phyloP scores from a whole-genome alignment of 768 basidiomycete genomes.

The Boletus bicolor region DNA sequence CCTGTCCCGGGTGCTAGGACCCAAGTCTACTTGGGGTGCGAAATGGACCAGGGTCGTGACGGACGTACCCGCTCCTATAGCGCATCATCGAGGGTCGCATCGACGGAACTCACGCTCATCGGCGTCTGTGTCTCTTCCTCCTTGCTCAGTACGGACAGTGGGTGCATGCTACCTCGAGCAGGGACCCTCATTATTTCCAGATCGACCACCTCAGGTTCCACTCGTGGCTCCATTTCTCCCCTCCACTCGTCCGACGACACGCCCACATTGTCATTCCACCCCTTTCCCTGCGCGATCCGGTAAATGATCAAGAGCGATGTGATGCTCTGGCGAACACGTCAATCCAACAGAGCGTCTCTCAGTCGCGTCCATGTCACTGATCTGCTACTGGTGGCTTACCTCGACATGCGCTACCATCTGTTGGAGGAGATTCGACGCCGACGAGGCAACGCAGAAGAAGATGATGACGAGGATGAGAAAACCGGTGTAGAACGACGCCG shows the following conservation, averaged over 20 bases:
- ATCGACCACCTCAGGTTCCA: background rate
- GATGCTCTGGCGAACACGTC: constrained; percentile 8
- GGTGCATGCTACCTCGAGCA: background rate
- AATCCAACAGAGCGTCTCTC: background rate
- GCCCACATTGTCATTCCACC: constrained; percentile 3
- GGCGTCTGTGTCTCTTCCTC: background rate
- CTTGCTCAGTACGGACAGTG: background rate
- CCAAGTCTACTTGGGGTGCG: background rate
- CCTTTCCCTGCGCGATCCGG: constrained; percentile 18
- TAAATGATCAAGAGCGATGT: constrained; percentile 19
- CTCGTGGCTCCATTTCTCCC: constrained; percentile 1
- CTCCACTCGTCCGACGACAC: constrained; percentile 18
- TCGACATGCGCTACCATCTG: constrained; percentile 20
- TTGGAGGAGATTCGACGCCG: constrained; percentile 9
- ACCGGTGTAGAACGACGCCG: constrained; percentile 15
- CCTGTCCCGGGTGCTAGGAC: background rate
- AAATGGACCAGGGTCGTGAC: background rate
- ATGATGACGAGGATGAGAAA: constrained; percentile 18
- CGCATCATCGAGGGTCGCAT: background rate
- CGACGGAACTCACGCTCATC: background rate
- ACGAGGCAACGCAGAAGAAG: background rate
- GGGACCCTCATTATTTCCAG: background rate
- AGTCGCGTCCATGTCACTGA: background rate
- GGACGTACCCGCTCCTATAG: background rate
- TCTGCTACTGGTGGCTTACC: constrained; percentile 1